These are phyloP conservation scores for Debaryomyces castellii DNA, from an alignment of 805 yeast genomes.

Conservation along the genomic window DNA sequence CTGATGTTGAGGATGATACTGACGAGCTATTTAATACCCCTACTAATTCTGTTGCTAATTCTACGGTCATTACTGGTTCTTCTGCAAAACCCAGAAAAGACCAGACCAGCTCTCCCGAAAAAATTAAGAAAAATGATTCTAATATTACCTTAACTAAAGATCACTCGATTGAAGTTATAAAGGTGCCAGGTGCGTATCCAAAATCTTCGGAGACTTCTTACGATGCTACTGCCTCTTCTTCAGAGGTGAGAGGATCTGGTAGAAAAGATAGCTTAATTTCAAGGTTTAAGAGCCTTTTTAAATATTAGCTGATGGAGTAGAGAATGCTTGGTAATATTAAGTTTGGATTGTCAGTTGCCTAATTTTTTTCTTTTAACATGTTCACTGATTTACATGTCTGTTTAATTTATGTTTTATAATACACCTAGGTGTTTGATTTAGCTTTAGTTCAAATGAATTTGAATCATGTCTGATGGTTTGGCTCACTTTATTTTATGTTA, in stretches of 20 bases:
- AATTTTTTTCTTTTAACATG: not conserved
- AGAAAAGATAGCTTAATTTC: constrained; percentile 28
- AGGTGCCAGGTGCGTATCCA: constrained; percentile 20
- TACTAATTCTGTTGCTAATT: constrained; percentile 15
- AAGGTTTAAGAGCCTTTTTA: constrained; percentile 33
- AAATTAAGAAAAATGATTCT: not conserved
- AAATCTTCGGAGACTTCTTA: constrained; percentile 6
- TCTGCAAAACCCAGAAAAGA: not conserved
- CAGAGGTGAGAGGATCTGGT: constrained; percentile 9
- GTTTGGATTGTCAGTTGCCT: too few species aligned
- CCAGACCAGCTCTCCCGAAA: not conserved
- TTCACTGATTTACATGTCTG: not conserved
- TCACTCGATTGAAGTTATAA: constrained; percentile 12
- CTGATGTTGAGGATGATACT: constrained; percentile 10
- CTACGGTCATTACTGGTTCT: constrained; percentile 2
- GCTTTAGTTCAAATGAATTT: not conserved
- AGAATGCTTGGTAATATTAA: too few species aligned
- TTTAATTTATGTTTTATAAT: not conserved
- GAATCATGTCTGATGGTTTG: not conserved
- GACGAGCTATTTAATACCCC: constrained; percentile 22
- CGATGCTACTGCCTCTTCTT: not conserved
- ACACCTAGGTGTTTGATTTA: not conserved
- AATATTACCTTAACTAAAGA: not conserved
- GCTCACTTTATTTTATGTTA: not conserved
- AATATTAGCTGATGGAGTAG: constrained; percentile 14